These are phyloP conservation scores for Hyphodiscus hymeniophilus DNA, from an alignment of 495 filamentous ascomycete species.

Conservation along the genomic window DNA sequence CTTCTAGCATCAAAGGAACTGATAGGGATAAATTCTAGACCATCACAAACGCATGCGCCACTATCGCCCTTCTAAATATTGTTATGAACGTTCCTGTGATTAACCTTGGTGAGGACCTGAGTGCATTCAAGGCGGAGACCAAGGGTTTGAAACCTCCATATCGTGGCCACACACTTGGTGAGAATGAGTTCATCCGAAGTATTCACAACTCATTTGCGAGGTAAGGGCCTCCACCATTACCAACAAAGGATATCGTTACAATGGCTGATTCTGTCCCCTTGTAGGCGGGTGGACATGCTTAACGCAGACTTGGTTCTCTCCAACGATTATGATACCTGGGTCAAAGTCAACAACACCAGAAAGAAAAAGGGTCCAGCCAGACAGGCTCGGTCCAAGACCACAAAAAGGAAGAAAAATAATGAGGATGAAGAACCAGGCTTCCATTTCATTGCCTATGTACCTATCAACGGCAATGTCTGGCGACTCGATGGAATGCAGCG, in stretches of 20 bases:
- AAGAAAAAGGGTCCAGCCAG: conserved; percentile 20
- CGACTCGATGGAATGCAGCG: conserved; percentile 80
- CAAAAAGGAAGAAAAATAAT: conserved; percentile 16
- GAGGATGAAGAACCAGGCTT: conserved; percentile 48
- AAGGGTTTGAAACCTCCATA: conserved; percentile 57
- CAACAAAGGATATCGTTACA: background rate
- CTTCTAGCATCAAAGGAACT: background rate
- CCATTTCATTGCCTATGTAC: conserved; percentile 89
- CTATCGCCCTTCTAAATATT: conserved; percentile 82
- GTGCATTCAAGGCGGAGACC: conserved; percentile 64
- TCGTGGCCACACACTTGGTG: conserved; percentile 65
- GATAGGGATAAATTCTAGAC: conserved; percentile 40
- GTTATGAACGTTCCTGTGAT: conserved; percentile 70
- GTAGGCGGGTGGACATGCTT: conserved; percentile 70
- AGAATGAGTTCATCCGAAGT: conserved; percentile 66
- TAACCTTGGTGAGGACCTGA: conserved; percentile 57
- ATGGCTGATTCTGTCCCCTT: background rate
- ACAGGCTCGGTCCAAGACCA: conserved; percentile 7
- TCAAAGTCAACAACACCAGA: conserved; percentile 18
- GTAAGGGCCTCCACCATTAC: conserved; percentile 32
- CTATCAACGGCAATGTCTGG: conserved; percentile 68
- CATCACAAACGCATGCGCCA: conserved; percentile 75
- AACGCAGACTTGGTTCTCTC: conserved; percentile 64
- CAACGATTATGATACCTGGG: conserved; percentile 40
- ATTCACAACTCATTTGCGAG: conserved; percentile 84